Conservation (phyloP, 2,329 filamentous ascomycete species). For the Xylariaceae sp. region DNA sequence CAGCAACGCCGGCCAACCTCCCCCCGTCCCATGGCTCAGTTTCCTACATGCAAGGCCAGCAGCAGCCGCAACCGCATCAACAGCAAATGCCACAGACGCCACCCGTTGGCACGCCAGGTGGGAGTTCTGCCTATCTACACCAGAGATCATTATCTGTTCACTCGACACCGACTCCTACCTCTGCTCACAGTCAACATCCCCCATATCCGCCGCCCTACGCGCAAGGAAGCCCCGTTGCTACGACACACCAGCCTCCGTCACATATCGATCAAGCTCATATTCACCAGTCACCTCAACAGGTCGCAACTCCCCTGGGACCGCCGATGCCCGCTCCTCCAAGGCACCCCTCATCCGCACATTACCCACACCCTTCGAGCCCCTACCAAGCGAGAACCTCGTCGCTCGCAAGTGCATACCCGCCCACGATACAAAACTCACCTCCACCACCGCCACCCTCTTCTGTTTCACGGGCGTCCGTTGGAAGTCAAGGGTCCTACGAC, state of each 20-base stretch:
- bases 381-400: slow-evolving; percentile 49
- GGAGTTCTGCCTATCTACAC: slow-evolving; percentile 32
- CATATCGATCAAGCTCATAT: slow-evolving; percentile 30
- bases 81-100: slow-evolving; percentile 42
- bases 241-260: slow-evolving; percentile 37
- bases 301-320: slow-evolving; percentile 46
- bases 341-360: slow-evolving; percentile 38
- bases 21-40: slow-evolving; percentile 26
- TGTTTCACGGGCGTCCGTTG: slow-evolving; percentile 36
- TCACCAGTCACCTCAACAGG: slow-evolving; percentile 49
- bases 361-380: slow-evolving; percentile 53
- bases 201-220: slow-evolving; percentile 44
- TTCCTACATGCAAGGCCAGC: slow-evolving; percentile 37
- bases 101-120: slow-evolving; percentile 40
- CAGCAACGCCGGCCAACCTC: slow-evolving; percentile 28
- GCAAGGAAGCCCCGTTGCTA: slow-evolving; percentile 49
- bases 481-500: slow-evolving; percentile 41
- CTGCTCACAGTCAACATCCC: slow-evolving; percentile 53
- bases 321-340: slow-evolving; percentile 40
- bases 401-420: slow-evolving; percentile 22
- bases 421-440: slow-evolving; percentile 28
- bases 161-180: slow-evolving; percentile 61
- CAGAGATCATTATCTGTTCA: slow-evolving; percentile 54
- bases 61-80: slow-evolving; percentile 5
- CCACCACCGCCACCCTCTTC: slow-evolving; percentile 31